A percentile compares a stretch with the other conserved stretches of the same genome.
These are phyloP conservation scores for Phascolomyces articulosus DNA, from an alignment of 371 early-diverging fungal genomes.

Conservation along the genomic window DNA sequence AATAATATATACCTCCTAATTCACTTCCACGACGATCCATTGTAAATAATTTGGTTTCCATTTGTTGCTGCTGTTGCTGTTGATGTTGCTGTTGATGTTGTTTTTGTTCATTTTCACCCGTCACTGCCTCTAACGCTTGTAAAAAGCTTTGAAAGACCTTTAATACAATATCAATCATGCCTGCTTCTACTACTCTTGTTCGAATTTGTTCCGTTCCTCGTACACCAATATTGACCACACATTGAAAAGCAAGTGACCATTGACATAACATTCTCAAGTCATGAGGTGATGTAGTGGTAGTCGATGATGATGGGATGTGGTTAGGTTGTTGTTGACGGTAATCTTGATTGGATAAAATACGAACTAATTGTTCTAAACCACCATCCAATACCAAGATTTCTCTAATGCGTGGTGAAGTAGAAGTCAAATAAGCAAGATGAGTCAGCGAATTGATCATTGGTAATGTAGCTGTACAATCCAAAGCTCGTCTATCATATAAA, in stretches of 20 bases:
- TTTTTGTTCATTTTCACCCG: slow-evolving; percentile 7
- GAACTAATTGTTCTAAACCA: slow-evolving; percentile 85
- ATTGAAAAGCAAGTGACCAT: slow-evolving; percentile 85
- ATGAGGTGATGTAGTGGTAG: slow-evolving; percentile 22
- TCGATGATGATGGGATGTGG: not conserved
- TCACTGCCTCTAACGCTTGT: slow-evolving; percentile 44
- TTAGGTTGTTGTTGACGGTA: not conserved
- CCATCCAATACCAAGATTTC: slow-evolving; percentile 86
- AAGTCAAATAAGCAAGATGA: slow-evolving; percentile 84
- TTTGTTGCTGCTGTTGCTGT: slow-evolving; percentile 1
- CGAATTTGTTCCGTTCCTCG: slow-evolving; percentile 83
- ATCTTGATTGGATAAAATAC: slow-evolving; percentile 71
- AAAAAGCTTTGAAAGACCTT: slow-evolving; percentile 76
- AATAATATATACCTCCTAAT: not conserved
- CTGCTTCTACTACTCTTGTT: slow-evolving; percentile 84
- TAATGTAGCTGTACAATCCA: slow-evolving; percentile 86
- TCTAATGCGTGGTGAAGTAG: slow-evolving; percentile 81
- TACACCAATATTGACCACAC: slow-evolving; percentile 86
- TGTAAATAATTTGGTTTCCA: slow-evolving; percentile 2
- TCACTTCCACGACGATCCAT: not conserved
- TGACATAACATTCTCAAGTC: slow-evolving; percentile 76
- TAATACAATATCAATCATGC: slow-evolving; percentile 79
- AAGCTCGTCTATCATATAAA: slow-evolving; percentile 55
- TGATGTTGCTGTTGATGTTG: not conserved
- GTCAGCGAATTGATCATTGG: slow-evolving; percentile 89